These are phyloP conservation scores for Aspergillus mulundensis DNA, from an alignment of 495 filamentous ascomycete species.

Conservation along the genomic window DNA sequence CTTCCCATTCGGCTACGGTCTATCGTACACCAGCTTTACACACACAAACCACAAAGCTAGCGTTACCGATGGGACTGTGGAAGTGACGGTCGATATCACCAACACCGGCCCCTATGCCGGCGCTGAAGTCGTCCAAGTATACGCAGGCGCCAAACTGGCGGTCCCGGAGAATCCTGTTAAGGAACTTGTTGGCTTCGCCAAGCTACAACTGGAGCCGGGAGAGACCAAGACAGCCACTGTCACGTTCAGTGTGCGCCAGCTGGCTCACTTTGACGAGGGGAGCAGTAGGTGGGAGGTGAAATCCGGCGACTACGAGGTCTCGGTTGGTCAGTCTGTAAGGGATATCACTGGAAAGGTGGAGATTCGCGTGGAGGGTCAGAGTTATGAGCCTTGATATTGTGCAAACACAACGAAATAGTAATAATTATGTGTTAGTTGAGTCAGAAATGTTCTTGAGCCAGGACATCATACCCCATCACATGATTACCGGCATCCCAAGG, in stretches of 20 bases:
- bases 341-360: conserved; percentile 1
- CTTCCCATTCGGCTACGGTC: conserved; percentile 76
- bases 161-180: conserved; percentile 2
- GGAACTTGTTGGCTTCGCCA: conserved; percentile 7
- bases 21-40: conserved; percentile 66
- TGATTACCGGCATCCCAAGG: background rate
- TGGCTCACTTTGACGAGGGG: conserved; percentile 2
- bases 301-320: background rate
- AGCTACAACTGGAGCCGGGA: background rate
- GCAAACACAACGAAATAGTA: background rate
- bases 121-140: conserved; percentile 6
- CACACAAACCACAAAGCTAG: background rate
- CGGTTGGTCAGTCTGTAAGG: conserved; percentile 3
- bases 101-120: conserved; percentile 2
- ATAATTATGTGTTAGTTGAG: background rate
- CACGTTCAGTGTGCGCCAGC: background rate
- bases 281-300: conserved; percentile 2
- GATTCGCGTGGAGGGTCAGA: background rate
- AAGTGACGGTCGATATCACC: background rate
- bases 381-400: background rate
- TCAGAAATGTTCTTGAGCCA: too few species aligned
- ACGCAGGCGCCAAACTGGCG: background rate
- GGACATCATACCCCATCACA: background rate
- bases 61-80: background rate
- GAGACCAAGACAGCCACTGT: conserved; percentile 3